A percentile compares a stretch with the other conserved stretches of the same genome.
These are phyloP conservation scores for Nakazawaea pomicola DNA, from an alignment of 805 yeast species.

Conservation along the genomic window DNA sequence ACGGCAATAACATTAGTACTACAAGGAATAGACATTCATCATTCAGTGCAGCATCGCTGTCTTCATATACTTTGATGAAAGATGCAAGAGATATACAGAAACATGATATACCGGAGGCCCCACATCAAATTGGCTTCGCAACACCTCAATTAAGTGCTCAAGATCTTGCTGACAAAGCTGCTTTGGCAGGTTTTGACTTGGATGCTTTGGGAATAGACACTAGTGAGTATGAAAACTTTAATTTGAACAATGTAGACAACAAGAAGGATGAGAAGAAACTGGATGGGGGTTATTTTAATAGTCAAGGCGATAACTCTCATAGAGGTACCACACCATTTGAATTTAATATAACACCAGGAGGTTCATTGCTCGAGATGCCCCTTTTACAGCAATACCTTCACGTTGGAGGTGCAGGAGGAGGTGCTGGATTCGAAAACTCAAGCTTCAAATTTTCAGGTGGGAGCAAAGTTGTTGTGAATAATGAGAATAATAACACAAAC, in stretches of 20 bases:
- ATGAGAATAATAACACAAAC: background rate
- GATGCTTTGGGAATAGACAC: constrained; percentile 25
- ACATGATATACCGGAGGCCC: constrained; percentile 34
- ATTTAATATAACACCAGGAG: constrained; percentile 20
- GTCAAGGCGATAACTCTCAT: constrained; percentile 1
- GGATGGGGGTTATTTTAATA: background rate
- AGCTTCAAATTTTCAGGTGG: constrained; percentile 3
- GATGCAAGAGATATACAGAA: constrained; percentile 34
- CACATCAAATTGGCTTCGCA: constrained; percentile 72
- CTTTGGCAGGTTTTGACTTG: constrained; percentile 32
- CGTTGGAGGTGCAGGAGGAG: constrained; percentile 35
- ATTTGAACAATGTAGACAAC: background rate
- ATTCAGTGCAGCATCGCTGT: constrained; percentile 60
- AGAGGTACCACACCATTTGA: constrained; percentile 19
- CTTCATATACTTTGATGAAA: constrained; percentile 50
- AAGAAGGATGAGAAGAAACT: constrained; percentile 5
- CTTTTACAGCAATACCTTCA: constrained; percentile 33
- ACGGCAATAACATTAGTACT: background rate
- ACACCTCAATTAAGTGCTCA: constrained; percentile 68
- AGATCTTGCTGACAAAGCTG: constrained; percentile 31
- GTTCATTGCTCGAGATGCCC: constrained; percentile 27
- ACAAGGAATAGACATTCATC: constrained; percentile 42
- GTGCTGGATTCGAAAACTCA: constrained; percentile 28
- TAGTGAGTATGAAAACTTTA: background rate
- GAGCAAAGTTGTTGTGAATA: too few species aligned